Percentiles rank a stretch among this genome's conserved stretches.
Evolutionary conservation across 2,329 filamentous ascomycete genomes (phyloP).

Genomic region (Pseudocercospora macadamiae): DNA sequence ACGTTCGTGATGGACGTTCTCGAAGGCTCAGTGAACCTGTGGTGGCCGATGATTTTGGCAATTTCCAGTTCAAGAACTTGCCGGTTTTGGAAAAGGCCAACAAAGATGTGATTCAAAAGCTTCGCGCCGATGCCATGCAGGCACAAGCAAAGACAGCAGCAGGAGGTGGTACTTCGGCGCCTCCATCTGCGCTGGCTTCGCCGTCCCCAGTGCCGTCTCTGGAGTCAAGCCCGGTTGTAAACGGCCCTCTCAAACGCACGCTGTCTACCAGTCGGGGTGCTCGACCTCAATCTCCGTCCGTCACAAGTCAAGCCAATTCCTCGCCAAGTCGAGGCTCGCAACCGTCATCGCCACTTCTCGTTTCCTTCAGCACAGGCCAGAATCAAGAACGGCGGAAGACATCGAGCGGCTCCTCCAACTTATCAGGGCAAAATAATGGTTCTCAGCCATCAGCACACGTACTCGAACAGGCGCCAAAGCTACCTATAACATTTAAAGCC

Average conservation of each 20-base stretch:
- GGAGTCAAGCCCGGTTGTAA: slow-evolving; percentile 82
- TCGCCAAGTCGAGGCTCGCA: slow-evolving; percentile 86
- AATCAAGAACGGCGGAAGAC: slow-evolving; percentile 85
- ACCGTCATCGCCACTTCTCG: slow-evolving; percentile 86
- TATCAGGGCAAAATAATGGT: slow-evolving; percentile 75
- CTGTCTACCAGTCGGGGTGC: slow-evolving; percentile 82
- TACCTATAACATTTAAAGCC: slow-evolving; percentile 55
- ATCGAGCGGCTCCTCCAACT: slow-evolving; percentile 82
- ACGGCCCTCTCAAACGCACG: slow-evolving; percentile 78
- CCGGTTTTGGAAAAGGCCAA: slow-evolving; percentile 97
- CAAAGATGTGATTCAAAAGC: slow-evolving; percentile 96
- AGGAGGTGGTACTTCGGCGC: slow-evolving; percentile 44
- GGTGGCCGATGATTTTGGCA: slow-evolving; percentile 88
- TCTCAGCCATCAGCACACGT: slow-evolving; percentile 71
- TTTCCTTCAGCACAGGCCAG: slow-evolving; percentile 89
- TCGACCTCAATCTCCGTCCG: slow-evolving; percentile 84
- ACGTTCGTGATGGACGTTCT: slow-evolving; percentile 88
- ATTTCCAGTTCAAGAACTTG: slow-evolving; percentile 95
- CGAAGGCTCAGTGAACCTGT: slow-evolving; percentile 89
- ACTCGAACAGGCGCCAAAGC: slow-evolving; percentile 69
- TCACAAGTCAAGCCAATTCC: slow-evolving; percentile 75
- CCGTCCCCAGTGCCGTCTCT: slow-evolving; percentile 67
- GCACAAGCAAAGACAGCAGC: slow-evolving; percentile 57
- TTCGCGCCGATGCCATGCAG: slow-evolving; percentile 87
- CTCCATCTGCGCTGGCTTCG: slow-evolving; percentile 49